Evolutionary conservation across 2,329 filamentous ascomycete genomes (phyloP), one percentile per base, ranked within the genome.

Genomic region (Onygenales sp.): DNA sequence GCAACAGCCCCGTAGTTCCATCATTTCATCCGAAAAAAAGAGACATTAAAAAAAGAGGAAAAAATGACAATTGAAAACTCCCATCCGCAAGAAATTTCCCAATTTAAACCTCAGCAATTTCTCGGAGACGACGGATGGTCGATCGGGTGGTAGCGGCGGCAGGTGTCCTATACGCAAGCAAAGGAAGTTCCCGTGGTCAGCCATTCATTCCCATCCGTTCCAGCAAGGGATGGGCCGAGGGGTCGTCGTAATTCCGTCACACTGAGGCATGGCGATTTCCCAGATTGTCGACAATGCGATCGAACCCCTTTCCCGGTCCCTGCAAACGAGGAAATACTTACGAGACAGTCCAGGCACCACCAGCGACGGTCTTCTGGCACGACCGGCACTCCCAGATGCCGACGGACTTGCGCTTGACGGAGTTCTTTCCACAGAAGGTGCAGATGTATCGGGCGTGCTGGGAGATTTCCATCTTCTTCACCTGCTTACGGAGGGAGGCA

Each of bases 401-500:
- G 67, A 92, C 88, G 61, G 88, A 85, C 72, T 89, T 81, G 71
- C 92, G 86, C 82, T 90, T 90, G 72, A 95, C 90, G 68, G 86
- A 87, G 74, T 84, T 86, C 86, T 97, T 97, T 73, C 92, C 92
- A 84, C 90, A 95, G 87, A 97, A 98, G 64, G 91, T 92, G 85
- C 92, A 97, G 73, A 85, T 85, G 76, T 96, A 97, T 76, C 87
- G 87, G 80, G 90, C 89, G 83, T 98, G 93, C 79, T 97, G 93
- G 70, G 88, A 88, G 76, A 97, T 88, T 86, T 97, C 93, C 87
- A 96, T 95, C 88, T 96, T 96, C 89, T 97, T 97, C 73, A 93
- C 86, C 76, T 90, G 91, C 85, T 97, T 97, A 80, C 91, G 89
- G 78, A 97, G 89, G 71, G 93, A 97, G 74, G 93, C 92, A 91